A percentile compares a stretch with the other conserved stretches of the same genome.
These are phyloP conservation scores for Mycena leptocephala DNA, from an alignment of 768 basidiomycete species.

Conservation along the genomic window DNA sequence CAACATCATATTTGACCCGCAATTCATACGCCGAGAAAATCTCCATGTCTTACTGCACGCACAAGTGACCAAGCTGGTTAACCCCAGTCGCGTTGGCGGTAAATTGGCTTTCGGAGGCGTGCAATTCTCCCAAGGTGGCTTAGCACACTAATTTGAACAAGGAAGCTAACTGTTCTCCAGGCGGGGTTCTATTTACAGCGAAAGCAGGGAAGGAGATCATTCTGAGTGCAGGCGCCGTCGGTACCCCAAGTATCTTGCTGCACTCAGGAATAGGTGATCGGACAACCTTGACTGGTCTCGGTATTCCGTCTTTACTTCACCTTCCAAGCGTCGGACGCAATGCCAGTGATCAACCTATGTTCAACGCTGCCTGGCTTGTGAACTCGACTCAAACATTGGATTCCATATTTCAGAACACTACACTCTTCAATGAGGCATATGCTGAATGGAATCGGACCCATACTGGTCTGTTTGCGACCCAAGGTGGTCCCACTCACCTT, in stretches of 20 bases:
- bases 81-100: not conserved
- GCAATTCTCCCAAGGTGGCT: not conserved
- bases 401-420: constrained; percentile 26
- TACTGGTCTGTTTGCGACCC: constrained; percentile 38
- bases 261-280: constrained; percentile 51
- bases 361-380: constrained; percentile 3
- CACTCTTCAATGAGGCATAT: constrained; percentile 29
- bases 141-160: not conserved
- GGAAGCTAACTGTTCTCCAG: not conserved
- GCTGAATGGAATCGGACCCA: constrained; percentile 36
- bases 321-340: constrained; percentile 40
- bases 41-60: not conserved
- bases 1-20: not conserved
- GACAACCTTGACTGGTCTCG: too few relatives aligned
- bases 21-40: not conserved
- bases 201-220: constrained; percentile 48
- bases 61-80: not conserved
- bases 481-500: constrained; percentile 31
- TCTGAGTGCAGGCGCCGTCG: constrained; percentile 50
- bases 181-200: constrained; percentile 4
- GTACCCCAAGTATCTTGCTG: constrained; percentile 45
- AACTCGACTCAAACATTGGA: constrained; percentile 23
- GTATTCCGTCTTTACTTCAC: too few relatives aligned
- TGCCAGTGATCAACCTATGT: constrained; percentile 7
- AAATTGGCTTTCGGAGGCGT: not conserved